Conservation (phyloP, 169 alveolate species). For the Plasmodium vinckei region DNA sequence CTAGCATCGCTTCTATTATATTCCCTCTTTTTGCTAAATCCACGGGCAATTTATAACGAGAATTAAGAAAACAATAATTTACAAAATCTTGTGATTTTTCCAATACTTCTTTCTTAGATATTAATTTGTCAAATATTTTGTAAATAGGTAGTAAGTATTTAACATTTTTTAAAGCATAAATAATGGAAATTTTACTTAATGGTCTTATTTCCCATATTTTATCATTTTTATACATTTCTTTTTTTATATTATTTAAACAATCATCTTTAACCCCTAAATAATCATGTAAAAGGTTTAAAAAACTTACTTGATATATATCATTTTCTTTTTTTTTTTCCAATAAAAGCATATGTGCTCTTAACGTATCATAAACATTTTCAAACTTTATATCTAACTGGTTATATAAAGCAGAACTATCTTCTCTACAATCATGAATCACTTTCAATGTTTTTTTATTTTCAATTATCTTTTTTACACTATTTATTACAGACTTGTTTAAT, state of each 20-base stretch:
- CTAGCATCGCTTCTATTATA: constrained; percentile 75
- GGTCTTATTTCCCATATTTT: constrained; percentile 76
- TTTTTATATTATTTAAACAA: constrained; percentile 59
- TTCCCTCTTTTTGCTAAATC: constrained; percentile 64
- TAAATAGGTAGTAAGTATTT: constrained; percentile 60
- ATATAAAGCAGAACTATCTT: constrained; percentile 82
- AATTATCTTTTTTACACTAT: constrained; percentile 77
- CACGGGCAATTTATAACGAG: constrained; percentile 52
- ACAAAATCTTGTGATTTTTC: constrained; percentile 72
- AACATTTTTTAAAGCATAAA: constrained; percentile 76
- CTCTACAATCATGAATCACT: constrained; percentile 78
- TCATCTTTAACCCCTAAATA: constrained; percentile 74
- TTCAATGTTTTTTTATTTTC: constrained; percentile 75
- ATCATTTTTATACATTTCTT: constrained; percentile 76
- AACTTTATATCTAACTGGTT: constrained; percentile 82
- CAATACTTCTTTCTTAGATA: constrained; percentile 52
- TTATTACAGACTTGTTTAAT: constrained; percentile 21
- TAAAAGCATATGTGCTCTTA: constrained; percentile 74
- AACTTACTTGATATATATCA: constrained; percentile 71
- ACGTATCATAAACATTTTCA: constrained; percentile 82
- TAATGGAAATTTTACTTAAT: constrained; percentile 49
- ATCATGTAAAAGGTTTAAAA: constrained; percentile 56
- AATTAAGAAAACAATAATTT: constrained; percentile 68
- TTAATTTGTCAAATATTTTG: constrained; percentile 55
- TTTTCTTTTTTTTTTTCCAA: constrained; percentile 43